Evolutionary conservation across 176 grass and related monocot species (phyloP), one percentile per base, ranked within the genome.

Genomic region (Luzula sylvatica): DNA sequence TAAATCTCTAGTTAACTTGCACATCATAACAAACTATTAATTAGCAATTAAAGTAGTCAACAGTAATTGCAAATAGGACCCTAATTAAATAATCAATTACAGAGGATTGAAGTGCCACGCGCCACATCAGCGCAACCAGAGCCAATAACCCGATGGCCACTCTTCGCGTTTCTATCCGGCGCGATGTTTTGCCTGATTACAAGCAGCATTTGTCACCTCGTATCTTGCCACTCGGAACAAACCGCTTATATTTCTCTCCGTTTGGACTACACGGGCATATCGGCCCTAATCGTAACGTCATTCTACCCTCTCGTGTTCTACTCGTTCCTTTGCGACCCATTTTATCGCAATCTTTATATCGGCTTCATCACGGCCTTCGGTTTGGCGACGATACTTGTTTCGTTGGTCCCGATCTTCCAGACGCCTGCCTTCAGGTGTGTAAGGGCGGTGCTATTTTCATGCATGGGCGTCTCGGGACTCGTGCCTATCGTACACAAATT

Each of bases 241-340:
- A 53, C 58, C 9, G 66, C 66, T n/a, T 82, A 78, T 66, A 20
- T 95, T 23, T 81, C 82, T 20, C 80, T 88, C 2, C 73, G 83
- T 6, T 83, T 95, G 0, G 89, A 95, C 76, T 95, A 95, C 65
- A 77, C 80, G 38, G 89, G 89, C 70, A 95, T 95, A 50, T 61
- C 83, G 2, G 20, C 69, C 20, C 73, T 95, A 14, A 88, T 95
- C 70, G 89, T 78, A 55, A 72, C 89, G 17, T 95, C 89, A 7
- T 95, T 95, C 80, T 81, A 81, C 55, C 89, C 89, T 7, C 59
- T 84, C 1, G 70, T 83, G 70, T 84, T 84, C 80, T 95, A 95
- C 48, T 72, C 83, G 6, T 95, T 95, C 79, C 61, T 88, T 26
- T 95, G 83, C 57, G 2, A 63, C 1, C 56, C 62, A 2, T 60